phyloP scores from a whole-genome alignment of 2,329 filamentous ascomycete genomes.

The Septoria linicola region DNA sequence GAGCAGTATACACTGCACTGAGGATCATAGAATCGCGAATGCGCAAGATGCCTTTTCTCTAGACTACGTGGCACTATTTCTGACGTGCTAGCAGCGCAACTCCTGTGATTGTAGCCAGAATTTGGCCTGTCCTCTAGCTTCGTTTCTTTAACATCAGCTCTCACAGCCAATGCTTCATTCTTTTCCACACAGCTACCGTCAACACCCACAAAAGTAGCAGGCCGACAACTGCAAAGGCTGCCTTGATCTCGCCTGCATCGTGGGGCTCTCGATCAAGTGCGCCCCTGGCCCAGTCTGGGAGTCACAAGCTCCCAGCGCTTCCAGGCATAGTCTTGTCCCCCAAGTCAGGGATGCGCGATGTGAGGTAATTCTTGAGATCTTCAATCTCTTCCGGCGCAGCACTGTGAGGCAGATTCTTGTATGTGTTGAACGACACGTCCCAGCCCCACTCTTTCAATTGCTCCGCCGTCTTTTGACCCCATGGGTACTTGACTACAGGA shows the following conservation, averaged over 20 bases:
- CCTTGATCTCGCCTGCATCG: slow-evolving; percentile 33
- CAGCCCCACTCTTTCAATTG: slow-evolving; percentile 68
- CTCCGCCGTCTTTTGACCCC: slow-evolving; percentile 67
- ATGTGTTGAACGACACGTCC: slow-evolving; percentile 72
- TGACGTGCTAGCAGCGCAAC: too few species aligned
- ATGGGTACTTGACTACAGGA: slow-evolving; percentile 66
- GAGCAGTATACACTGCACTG: too few species aligned
- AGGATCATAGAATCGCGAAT: too few species aligned
- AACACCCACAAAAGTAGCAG: slow-evolving; percentile 31
- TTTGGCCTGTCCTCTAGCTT: too few species aligned
- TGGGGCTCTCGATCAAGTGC: slow-evolving; percentile 29
- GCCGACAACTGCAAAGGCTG: slow-evolving; percentile 29
- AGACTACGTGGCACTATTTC: too few species aligned
- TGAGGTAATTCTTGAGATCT: slow-evolving; percentile 69
- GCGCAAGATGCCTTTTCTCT: too few species aligned
- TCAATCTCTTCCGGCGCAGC: slow-evolving; percentile 77
- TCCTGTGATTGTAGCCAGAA: too few species aligned
- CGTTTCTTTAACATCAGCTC: neutral
- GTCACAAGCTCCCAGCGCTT: slow-evolving; percentile 30
- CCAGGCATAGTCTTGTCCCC: slow-evolving; percentile 36
- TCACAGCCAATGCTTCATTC: slow-evolving; percentile 16
- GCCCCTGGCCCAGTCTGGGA: slow-evolving; percentile 20
- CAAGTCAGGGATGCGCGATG: slow-evolving; percentile 52
- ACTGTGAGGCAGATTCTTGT: slow-evolving; percentile 73
- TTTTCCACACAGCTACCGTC: slow-evolving; percentile 27